Evolutionary conservation across 106 monocot species (phyloP), one percentile per base, ranked within the genome.

Genomic region (Dioscorea dumetorum): DNA sequence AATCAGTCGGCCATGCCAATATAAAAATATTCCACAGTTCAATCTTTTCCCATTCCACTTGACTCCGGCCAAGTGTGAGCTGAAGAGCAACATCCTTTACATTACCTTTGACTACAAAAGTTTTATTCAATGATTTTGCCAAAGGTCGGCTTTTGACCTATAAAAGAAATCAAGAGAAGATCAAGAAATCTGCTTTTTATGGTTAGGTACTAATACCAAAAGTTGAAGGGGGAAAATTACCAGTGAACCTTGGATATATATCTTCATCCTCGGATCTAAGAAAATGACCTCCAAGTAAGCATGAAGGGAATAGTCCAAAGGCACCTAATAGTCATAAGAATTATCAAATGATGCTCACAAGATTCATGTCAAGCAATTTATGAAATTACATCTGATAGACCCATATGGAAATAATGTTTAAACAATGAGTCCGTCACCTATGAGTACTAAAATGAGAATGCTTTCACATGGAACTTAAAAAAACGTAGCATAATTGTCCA

Each of bases 1-100:
- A 68, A 92, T 92, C 54, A 92, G 57, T 50, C 92, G 80, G 22
- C 92, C 92, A 83, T 88, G 88, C 92, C 88, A 92, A 57, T 92
- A 92, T 49, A 92, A 59, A 63, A 92, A 92, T 28, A 92, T 74
- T 61, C 92, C 92, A 70, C 82, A 64, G 57, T 92, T 92, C 69
- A 78, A 48, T 54, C 76, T 70, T 62, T n/a, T 92, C 73, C 75
- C 78, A 83, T 68, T 92, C 92, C 21, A 71, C 67, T 33, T 73
- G 80, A 50, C 88, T 88, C 21, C 72, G 73, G 21, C 92, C 92
- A 15, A 92, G 56, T 53, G 79, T 82, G 49, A 92, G 64, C 16
- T 73, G 52, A 53, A 92, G 24, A 62, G 64, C 19, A 76, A 71
- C 83, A 28, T 69, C 92, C 82, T 78, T 81, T 28, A 92, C 34